Evolutionary conservation across 2,329 filamentous ascomycete species (phyloP).

Genomic region (Sclerotinia borealis): DNA sequence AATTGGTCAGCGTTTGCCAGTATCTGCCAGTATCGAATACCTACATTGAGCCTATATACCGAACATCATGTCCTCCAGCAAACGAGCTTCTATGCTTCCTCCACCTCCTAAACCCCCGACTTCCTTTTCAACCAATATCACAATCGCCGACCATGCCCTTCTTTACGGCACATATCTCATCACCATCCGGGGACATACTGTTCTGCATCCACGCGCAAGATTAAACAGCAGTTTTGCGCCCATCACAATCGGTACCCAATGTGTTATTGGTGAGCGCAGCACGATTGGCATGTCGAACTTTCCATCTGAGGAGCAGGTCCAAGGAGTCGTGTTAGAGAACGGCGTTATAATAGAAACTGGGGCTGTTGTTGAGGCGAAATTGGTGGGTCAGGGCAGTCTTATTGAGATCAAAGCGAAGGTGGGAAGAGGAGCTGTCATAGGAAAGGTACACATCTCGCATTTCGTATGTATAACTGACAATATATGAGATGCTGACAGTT

Average conservation of each 20-base stretch:
- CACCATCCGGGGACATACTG: constrained; percentile 66
- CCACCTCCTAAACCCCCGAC: constrained; percentile 53
- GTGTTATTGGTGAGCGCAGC: constrained; percentile 70
- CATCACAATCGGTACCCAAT: constrained; percentile 73
- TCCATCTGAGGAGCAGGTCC: constrained; percentile 17
- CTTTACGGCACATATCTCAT: constrained; percentile 71
- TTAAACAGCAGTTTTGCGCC: constrained; percentile 74
- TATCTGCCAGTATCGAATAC: not conserved
- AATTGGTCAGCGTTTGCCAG: not conserved
- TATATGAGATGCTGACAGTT: constrained; percentile 8
- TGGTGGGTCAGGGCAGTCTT: constrained; percentile 47
- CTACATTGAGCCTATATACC: not conserved
- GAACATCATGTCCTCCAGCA: constrained; percentile 27
- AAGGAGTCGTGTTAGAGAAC: constrained; percentile 48
- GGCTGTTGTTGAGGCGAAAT: constrained; percentile 48
- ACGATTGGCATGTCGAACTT: constrained; percentile 45
- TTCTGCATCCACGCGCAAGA: constrained; percentile 80
- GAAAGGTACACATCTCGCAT: constrained; percentile 46
- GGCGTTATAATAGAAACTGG: constrained; percentile 58
- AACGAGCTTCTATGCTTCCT: constrained; percentile 43
- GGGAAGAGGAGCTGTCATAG: constrained; percentile 54
- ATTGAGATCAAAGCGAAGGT: constrained; percentile 56
- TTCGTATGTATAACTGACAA: not conserved
- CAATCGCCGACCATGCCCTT: constrained; percentile 56
- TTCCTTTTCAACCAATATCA: constrained; percentile 53